These are phyloP conservation scores for Juncus inflexus DNA, from an alignment of 176 grass and related monocot genomes.

Conservation along the genomic window DNA sequence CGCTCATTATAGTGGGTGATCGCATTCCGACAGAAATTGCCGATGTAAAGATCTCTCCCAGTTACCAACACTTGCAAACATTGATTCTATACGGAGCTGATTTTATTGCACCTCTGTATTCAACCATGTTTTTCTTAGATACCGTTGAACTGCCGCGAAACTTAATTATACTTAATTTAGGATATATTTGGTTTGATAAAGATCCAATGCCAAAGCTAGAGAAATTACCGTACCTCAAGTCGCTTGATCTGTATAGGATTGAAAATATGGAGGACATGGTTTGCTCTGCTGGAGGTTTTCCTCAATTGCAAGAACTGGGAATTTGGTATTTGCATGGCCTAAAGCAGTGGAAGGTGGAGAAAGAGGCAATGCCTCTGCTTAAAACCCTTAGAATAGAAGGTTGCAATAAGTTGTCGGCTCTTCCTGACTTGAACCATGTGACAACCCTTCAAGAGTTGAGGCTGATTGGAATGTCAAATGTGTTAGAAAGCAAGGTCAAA, in stretches of 20 bases:
- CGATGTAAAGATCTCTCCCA: too few relatives aligned
- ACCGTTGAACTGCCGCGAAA: neutral
- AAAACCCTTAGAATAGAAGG: neutral
- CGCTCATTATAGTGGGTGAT: too few relatives aligned
- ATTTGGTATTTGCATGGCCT: too few relatives aligned
- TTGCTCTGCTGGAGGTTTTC: too few relatives aligned
- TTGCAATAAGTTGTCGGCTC: constrained; percentile 5
- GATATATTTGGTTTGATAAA: neutral
- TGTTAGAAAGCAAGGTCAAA: too few relatives aligned
- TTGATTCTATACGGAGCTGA: neutral
- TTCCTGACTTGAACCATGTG: neutral
- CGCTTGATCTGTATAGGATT: neutral
- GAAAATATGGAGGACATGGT: neutral
- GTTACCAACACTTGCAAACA: neutral
- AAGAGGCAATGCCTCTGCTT: neutral
- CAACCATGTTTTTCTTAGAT: neutral
- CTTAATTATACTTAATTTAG: neutral
- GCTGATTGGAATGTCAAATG: too few relatives aligned
- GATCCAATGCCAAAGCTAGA: constrained; percentile 8
- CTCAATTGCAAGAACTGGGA: too few relatives aligned
- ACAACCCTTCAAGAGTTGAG: too few relatives aligned
- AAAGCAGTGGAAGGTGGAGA: neutral
- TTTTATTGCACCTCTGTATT: neutral
- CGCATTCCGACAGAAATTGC: too few relatives aligned
- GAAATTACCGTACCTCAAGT: too few relatives aligned